Percentiles rank a stretch among this genome's conserved stretches.
Evolutionary conservation across 345 rosid genomes (phyloP).

Genomic region (Combretum micranthum): DNA sequence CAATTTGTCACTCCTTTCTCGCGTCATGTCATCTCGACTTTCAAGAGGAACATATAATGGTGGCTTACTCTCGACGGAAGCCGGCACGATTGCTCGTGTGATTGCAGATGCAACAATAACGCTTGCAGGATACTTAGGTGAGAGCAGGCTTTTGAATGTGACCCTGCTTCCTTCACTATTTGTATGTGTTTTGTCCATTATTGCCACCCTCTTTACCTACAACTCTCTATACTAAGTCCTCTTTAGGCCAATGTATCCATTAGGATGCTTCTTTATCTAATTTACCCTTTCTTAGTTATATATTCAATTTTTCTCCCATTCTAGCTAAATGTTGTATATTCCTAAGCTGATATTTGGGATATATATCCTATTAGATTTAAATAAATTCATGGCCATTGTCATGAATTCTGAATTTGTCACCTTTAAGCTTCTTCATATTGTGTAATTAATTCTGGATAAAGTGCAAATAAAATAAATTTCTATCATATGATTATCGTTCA

Average conservation of each 20-base stretch:
- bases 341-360: neutral
- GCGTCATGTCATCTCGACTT: slow-evolving; percentile 96
- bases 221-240: slow-evolving; percentile 72
- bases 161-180: slow-evolving; percentile 86
- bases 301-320: neutral
- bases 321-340: neutral
- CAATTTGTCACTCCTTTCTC: slow-evolving; percentile 80
- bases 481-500: too few relatives aligned
- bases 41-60: slow-evolving; percentile 96
- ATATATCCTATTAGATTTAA: too few relatives aligned
- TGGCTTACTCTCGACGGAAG: slow-evolving; percentile 90
- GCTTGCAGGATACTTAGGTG: slow-evolving; percentile 77
- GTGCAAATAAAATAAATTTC: too few relatives aligned
- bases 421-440: too few relatives aligned
- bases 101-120: slow-evolving; percentile 93
- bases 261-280: neutral
- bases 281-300: slow-evolving; percentile 8
- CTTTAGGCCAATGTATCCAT: neutral
- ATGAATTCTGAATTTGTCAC: too few relatives aligned
- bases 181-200: slow-evolving; percentile 64
- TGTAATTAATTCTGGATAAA: too few relatives aligned
- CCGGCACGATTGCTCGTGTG: slow-evolving; percentile 94
- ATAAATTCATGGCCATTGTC: neutral
- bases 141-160: slow-evolving; percentile 58
- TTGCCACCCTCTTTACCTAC: slow-evolving; percentile 84